These are phyloP conservation scores for Tylopilus intermedius DNA, from an alignment of 768 basidiomycete species.

Conservation along the genomic window DNA sequence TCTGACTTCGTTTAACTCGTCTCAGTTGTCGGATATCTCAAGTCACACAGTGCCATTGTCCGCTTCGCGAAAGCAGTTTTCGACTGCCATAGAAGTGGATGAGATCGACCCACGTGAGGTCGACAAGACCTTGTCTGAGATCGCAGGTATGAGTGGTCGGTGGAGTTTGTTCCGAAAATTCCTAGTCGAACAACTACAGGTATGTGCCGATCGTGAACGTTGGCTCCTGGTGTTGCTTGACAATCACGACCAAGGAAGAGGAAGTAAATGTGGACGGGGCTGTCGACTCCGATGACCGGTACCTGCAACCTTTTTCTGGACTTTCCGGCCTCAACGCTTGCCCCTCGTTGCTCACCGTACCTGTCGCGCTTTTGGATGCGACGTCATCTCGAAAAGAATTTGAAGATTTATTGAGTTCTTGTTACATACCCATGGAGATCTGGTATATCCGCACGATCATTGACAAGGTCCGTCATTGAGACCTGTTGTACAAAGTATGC, in stretches of 20 bases:
- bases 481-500: background rate
- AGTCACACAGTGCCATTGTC: conserved; percentile 36
- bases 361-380: conserved; percentile 35
- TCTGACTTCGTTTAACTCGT: conserved; percentile 1
- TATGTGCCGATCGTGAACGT: conserved; percentile 24
- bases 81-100: conserved; percentile 39
- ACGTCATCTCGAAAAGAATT: conserved; percentile 58
- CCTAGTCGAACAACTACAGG: conserved; percentile 67
- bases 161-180: conserved; percentile 93
- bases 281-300: conserved; percentile 2
- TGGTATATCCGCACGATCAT: conserved; percentile 88
- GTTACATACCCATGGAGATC: conserved; percentile 84
- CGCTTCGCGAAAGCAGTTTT: conserved; percentile 28
- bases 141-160: conserved; percentile 83
- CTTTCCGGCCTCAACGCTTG: background rate
- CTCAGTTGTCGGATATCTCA: conserved; percentile 45
- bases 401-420: conserved; percentile 59
- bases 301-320: background rate
- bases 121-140: conserved; percentile 83
- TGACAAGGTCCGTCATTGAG: conserved; percentile 61
- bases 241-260: conserved; percentile 14
- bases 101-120: conserved; percentile 84
- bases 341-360: background rate
- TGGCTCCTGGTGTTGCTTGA: background rate
- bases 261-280: conserved; percentile 6